Percentiles rank a stretch among this genome's conserved stretches.
phyloP scores from a whole-genome alignment of 331 rosid species.

The Rosa hybrid region DNA sequence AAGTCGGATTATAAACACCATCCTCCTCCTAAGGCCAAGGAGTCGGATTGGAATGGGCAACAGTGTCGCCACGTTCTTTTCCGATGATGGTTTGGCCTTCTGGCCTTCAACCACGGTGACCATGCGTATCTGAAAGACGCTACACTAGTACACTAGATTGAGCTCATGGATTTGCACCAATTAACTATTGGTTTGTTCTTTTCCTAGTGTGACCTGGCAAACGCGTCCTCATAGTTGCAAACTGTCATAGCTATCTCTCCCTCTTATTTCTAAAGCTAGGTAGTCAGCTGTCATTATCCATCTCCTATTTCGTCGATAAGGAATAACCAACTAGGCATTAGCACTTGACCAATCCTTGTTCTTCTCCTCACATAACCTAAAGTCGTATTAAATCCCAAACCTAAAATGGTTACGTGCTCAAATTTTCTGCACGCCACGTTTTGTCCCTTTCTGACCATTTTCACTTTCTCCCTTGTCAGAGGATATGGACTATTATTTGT shows the following conservation, averaged over 20 bases:
- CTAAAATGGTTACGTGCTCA: too few relatives aligned
- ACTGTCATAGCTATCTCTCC: neutral
- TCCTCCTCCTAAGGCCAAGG: neutral
- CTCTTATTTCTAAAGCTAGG: neutral
- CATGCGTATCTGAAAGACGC: neutral
- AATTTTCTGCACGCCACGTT: too few relatives aligned
- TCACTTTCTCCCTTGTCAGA: too few relatives aligned
- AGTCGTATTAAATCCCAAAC: too few relatives aligned
- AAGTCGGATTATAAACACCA: neutral
- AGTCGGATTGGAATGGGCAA: neutral
- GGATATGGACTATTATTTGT: neutral
- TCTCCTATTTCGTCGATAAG: too few relatives aligned
- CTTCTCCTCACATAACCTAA: too few relatives aligned
- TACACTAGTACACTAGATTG: too few relatives aligned
- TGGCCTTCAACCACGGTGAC: neutral
- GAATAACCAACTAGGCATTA: too few relatives aligned
- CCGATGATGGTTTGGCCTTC: neutral
- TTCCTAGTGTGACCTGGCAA: conserved; percentile 4
- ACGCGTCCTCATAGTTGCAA: conserved; percentile 1
- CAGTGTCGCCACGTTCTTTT: neutral
- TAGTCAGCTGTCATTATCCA: too few relatives aligned
- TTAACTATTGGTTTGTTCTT: neutral
- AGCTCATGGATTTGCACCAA: neutral
- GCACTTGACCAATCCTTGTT: too few relatives aligned
- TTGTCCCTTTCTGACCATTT: too few relatives aligned